Base-by-base conservation (phyloP, 805 yeast genomes). In the Teunomyces kruisii region DNA sequence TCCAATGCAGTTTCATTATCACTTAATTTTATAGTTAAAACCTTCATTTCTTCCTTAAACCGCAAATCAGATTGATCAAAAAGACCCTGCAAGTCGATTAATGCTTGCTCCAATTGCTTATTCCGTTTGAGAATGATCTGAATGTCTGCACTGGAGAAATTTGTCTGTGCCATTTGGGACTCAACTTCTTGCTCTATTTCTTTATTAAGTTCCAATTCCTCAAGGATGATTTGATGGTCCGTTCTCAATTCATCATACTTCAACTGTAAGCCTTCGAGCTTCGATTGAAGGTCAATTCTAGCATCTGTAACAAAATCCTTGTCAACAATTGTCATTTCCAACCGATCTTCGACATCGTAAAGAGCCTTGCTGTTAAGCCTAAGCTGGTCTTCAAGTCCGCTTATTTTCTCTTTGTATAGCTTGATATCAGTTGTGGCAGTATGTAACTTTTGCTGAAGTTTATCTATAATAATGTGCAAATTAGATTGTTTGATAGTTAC, bases 361-460 rank as follows among this genome's bases (percentile, higher is more conserved):
- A 46, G 40, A 1, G 32, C 38, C 2, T 30, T 31, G 8, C 41
- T 36, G 12, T 44, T 37, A 2, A n/a, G n/a, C 3, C 29, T 26
- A 10, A 61, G 24, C 10, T 54, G 46, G 1, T 32, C 15, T 14
- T 55, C 50, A 6, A 67, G 49, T 2, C 36, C 35, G 1, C 42
- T 43, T 1, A 67, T 46, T 7, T 54, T 48, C 9, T 39, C 43
- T 38, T 54, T 57, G 43, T 65, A 55, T 9, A 39, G 37, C 16
- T 46, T 50, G 9, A 64, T 49, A 15, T 67, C 70, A 19, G 45
- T 45, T n/a, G 60, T 55, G 4, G 70, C 58, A 6, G 31, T 45
- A 35, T 69, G 68, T 1, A 80, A 56, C 50, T 81, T 80, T 6
- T 53, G 53, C 48, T 81, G 84, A 13, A 83, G 63, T 35, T 60